Percentiles rank a stretch among this genome's conserved stretches.
Evolutionary conservation across 2,329 filamentous ascomycete genomes (phyloP).

Genomic region (Fusarium secorum): DNA sequence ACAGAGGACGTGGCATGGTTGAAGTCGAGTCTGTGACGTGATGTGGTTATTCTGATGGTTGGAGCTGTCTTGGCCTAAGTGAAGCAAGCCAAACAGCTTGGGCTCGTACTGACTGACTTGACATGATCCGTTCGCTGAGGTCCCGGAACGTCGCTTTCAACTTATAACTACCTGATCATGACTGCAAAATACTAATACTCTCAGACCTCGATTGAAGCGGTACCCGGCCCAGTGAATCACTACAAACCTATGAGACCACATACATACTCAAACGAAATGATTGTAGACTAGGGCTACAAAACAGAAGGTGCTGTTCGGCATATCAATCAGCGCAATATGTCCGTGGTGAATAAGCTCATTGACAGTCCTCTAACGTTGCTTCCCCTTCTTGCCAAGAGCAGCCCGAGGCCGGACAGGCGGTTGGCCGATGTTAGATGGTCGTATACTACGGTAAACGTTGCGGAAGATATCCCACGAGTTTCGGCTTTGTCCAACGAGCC

Average conservation of each 20-base stretch:
- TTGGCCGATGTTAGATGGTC: neutral
- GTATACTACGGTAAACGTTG: fast-evolving
- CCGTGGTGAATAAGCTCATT: neutral
- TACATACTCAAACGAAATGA: fast-evolving
- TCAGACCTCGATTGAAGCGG: neutral
- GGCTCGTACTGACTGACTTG: fast-evolving
- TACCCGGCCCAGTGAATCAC: too few species aligned
- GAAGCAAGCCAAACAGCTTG: fast-evolving
- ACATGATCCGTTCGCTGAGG: fast-evolving
- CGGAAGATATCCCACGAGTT: neutral
- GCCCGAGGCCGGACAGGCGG: neutral
- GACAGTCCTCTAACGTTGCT: neutral
- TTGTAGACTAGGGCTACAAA: fast-evolving
- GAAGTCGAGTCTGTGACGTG: neutral
- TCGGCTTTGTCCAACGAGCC: fast-evolving
- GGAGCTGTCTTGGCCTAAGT: fast-evolving
- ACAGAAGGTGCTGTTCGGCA: fast-evolving
- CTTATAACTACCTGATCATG: fast-evolving
- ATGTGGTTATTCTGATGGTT: neutral
- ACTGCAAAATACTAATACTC: fast-evolving
- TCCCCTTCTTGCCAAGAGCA: neutral
- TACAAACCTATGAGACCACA: neutral
- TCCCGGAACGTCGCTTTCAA: too few species aligned
- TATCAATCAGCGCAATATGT: fast-evolving
- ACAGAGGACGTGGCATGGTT: neutral